Conservation (phyloP, 495 filamentous ascomycete genomes). For the Sabuloglossum arenarium region DNA sequence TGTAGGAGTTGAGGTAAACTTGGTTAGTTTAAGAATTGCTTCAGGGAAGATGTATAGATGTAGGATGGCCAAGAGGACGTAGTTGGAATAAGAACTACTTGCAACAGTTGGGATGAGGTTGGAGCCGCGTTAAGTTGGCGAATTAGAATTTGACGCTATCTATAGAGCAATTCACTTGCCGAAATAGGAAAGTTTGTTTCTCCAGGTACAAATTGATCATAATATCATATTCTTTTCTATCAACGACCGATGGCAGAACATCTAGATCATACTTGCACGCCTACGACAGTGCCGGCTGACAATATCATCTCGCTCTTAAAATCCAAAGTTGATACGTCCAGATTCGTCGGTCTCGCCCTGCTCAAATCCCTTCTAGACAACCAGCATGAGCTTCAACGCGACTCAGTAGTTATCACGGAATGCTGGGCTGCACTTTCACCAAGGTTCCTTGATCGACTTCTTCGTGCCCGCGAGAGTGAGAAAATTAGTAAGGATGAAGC, state of each 20-base stretch:
- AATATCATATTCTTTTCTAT: not conserved
- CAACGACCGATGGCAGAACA: not conserved
- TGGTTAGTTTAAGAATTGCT: not conserved
- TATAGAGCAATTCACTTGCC: not conserved
- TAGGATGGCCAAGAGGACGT: not conserved
- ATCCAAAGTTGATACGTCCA: conserved; percentile 38
- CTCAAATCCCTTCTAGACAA: conserved; percentile 39
- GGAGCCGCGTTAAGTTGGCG: not conserved
- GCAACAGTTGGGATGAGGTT: not conserved
- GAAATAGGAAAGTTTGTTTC: not conserved
- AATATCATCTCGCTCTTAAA: conserved; percentile 24
- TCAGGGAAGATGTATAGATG: not conserved
- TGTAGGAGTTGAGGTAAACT: not conserved
- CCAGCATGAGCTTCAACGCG: conserved; percentile 17
- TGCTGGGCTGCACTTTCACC: conserved; percentile 33
- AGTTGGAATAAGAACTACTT: not conserved
- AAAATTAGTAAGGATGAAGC: conserved; percentile 16
- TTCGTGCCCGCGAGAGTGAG: conserved; percentile 25
- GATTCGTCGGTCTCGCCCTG: conserved; percentile 44
- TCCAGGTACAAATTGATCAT: not conserved
- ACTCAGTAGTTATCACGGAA: conserved; percentile 14
- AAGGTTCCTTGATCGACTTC: conserved; percentile 37
- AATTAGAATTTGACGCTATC: not conserved
- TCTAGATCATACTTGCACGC: not conserved
- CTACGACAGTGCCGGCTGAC: conserved; percentile 6